These are phyloP conservation scores for Capniomyces stellatus DNA, from an alignment of 371 early-diverging fungal genomes.

Conservation along the genomic window DNA sequence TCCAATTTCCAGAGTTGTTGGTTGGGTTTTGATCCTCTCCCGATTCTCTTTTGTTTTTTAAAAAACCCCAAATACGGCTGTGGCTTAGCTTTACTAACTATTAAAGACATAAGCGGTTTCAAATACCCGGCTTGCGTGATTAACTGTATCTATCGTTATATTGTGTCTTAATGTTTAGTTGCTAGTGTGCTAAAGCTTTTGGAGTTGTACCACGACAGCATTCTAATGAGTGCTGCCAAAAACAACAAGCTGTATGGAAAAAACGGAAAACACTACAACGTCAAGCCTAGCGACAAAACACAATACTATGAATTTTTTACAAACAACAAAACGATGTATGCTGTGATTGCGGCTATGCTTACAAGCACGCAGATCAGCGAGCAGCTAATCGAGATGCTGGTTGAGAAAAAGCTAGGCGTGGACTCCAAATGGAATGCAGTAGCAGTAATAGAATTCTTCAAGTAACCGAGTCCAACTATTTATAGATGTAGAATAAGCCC, in stretches of 20 bases:
- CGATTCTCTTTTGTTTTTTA: too few species aligned
- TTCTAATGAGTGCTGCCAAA: constrained; percentile 49
- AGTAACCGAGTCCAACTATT: constrained; percentile 39
- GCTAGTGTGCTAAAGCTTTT: constrained; percentile 63
- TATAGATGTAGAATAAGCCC: too few species aligned
- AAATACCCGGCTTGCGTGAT: too few species aligned
- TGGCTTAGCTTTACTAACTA: too few species aligned
- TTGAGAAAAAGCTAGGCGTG: constrained; percentile 45
- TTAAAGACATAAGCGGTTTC: too few species aligned
- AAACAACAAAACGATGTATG: constrained; percentile 29
- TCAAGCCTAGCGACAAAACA: constrained; percentile 29
- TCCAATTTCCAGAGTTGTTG: too few species aligned
- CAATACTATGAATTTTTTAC: constrained; percentile 67
- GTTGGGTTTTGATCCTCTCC: too few species aligned
- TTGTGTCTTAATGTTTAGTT: too few species aligned
- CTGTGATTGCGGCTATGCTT: constrained; percentile 35
- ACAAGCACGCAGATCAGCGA: constrained; percentile 60
- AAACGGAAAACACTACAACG: constrained; percentile 10
- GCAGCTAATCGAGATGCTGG: constrained; percentile 70
- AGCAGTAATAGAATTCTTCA: constrained; percentile 44
- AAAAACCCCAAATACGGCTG: too few species aligned
- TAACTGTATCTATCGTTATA: too few species aligned
- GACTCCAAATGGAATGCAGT: constrained; percentile 46
- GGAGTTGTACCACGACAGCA: constrained; percentile 72
- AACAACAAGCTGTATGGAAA: constrained; percentile 24